Evolutionary conservation across 768 basidiomycete genomes (phyloP).

Genomic region (Suillus tomentosus): DNA sequence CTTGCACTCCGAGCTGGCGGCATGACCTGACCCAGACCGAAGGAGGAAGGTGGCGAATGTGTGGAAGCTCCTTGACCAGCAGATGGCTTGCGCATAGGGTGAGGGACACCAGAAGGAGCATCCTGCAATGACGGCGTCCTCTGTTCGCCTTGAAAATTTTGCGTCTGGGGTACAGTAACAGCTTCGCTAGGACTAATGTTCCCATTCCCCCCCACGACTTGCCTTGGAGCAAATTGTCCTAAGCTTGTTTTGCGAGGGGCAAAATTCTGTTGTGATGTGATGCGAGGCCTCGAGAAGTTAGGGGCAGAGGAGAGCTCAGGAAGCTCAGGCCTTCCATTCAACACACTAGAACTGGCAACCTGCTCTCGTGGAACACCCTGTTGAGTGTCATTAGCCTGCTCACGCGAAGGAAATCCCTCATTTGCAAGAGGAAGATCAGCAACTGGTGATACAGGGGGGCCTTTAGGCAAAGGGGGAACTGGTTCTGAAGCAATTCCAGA

Average conservation of each 20-base stretch:
- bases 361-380: conserved; percentile 4
- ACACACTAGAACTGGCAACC: neutral
- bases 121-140: conserved; percentile 23
- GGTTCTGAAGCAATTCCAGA: conserved; percentile 62
- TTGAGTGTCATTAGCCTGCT: neutral
- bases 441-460: conserved; percentile 30
- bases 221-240: conserved; percentile 10
- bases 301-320: conserved; percentile 7
- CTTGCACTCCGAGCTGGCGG: conserved; percentile 43
- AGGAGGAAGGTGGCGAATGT: conserved; percentile 34
- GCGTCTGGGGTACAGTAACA: conserved; percentile 12
- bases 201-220: conserved; percentile 11
- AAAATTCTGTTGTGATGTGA: conserved; percentile 9
- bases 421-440: conserved; percentile 4
- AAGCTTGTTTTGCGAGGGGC: conserved; percentile 13
- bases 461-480: conserved; percentile 65
- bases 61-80: conserved; percentile 14
- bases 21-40: conserved; percentile 37
- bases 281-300: conserved; percentile 9
- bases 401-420: neutral
- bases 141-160: conserved; percentile 16
- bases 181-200: conserved; percentile 10
- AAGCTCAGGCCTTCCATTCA: conserved; percentile 1
- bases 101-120: conserved; percentile 17
- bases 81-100: conserved; percentile 30